phyloP scores from a whole-genome alignment of 2,329 filamentous ascomycete genomes.

The Ascochyta fabae region DNA sequence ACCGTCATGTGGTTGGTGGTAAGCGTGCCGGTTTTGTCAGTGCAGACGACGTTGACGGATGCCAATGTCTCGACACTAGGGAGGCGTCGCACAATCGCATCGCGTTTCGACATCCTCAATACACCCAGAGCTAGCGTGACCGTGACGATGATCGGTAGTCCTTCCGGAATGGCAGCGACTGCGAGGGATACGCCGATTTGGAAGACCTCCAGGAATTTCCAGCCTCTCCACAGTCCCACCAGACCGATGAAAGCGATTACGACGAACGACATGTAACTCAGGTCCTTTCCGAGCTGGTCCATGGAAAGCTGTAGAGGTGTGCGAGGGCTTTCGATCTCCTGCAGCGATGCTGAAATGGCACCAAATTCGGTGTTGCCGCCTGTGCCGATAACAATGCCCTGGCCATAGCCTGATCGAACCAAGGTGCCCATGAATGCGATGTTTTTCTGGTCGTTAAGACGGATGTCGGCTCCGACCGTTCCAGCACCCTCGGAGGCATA shows the following conservation, averaged over 20 bases:
- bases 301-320: constrained; percentile 95
- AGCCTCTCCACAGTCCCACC: constrained; percentile 88
- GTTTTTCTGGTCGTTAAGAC: constrained; percentile 79
- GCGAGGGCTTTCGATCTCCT: constrained; percentile 91
- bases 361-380: constrained; percentile 94
- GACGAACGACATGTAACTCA: constrained; percentile 95
- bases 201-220: constrained; percentile 90
- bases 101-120: constrained; percentile 91
- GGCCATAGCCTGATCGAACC: constrained; percentile 91
- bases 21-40: constrained; percentile 94
- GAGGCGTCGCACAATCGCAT: constrained; percentile 93
- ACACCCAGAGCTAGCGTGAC: constrained; percentile 95
- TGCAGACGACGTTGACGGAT: constrained; percentile 99
- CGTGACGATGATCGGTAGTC: constrained; percentile 96
- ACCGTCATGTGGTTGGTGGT: constrained; percentile 99
- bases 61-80: constrained; percentile 97
- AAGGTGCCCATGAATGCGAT: constrained; percentile 98
- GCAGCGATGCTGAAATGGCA: constrained; percentile 91
- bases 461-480: constrained; percentile 68
- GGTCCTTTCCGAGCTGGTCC: constrained; percentile 94
- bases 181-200: constrained; percentile 96
- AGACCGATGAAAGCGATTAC: constrained; percentile 94
- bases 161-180: constrained; percentile 94
- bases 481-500: constrained; percentile 65
- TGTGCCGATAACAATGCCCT: constrained; percentile 96